Evolutionary conservation across 352 stramenopile species (phyloP).

Genomic region (Phytophthora rubi): DNA sequence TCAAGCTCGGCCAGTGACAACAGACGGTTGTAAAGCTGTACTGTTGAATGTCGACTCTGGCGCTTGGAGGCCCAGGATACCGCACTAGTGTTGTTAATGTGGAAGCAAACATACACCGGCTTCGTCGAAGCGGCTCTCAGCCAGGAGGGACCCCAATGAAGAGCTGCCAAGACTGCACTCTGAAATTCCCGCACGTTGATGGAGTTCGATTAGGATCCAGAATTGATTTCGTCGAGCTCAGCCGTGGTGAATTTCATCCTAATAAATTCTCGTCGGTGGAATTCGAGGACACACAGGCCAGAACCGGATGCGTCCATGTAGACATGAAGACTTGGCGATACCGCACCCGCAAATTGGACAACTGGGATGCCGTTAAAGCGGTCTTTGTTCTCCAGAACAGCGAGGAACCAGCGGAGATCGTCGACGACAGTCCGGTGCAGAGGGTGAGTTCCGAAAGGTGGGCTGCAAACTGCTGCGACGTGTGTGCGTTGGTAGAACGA

Average conservation of each 20-base stretch:
- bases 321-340: slow-evolving; percentile 8
- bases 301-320: slow-evolving; percentile 29
- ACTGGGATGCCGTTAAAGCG: slow-evolving; percentile 22
- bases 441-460: not conserved
- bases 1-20: slow-evolving; percentile 25
- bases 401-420: slow-evolving; percentile 18
- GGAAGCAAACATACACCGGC: not conserved
- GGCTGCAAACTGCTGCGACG: not conserved
- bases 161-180: slow-evolving; percentile 13
- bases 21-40: slow-evolving; percentile 22
- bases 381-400: not conserved
- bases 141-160: not conserved
- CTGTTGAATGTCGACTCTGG: not conserved
- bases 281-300: slow-evolving; percentile 23
- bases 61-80: slow-evolving; percentile 10
- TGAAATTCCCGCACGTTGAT: slow-evolving; percentile 12
- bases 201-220: not conserved
- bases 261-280: slow-evolving; percentile 11
- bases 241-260: not conserved
- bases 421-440: not conserved
- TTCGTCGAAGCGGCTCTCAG: too few species aligned
- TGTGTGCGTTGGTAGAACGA: slow-evolving; percentile 16
- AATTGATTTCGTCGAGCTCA: not conserved
- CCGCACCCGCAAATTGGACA: not conserved
- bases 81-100: slow-evolving; percentile 28